Base-by-base conservation (phyloP, 169 alveolate species). In the Babesia ovis region DNA sequence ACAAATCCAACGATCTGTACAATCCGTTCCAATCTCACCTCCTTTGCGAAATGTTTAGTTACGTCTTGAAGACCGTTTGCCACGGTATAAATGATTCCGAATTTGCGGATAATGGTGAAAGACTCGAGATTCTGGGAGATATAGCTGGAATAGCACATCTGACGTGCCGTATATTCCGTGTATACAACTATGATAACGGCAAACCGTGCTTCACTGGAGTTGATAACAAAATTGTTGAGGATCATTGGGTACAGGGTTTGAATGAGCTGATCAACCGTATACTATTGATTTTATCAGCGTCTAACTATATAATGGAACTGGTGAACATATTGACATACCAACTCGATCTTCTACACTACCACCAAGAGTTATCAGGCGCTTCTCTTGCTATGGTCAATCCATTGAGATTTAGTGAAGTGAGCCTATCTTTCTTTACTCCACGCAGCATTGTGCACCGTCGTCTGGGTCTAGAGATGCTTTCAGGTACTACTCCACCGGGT, bases 1-100 rank as follows among this genome's bases (percentile, higher is more conserved):
- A 31, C 31, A 45, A 50, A 22, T 8, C 61, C 9, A 22, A 8
- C 34, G 51, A 64, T 16, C 35, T 54, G 27, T 68, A 68, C 57
- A 54, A 45, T 23, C 69, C 79, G 14, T 68, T 68, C 79, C 79
- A 68, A 50, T 4, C 79, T 4, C 22, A 31, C 59, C 46, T 68
- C 29, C 58, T 68, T 3, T 68, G 79, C 35, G 79, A 68, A 8
- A 2, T 68, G 57, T 35, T 68, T 35, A 22, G 41, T 16, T 68
- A 37, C 32, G 68, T 25, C 22, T 1, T 68, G 59, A 68, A 68
- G 42, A 32, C 20, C 20, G 79, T 68, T 14, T 14, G 37, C 20
- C 23, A 27, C 8, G 48, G 59, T 18, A 5, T 68, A 8, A 46
- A 29, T 8, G 79, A 68, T 12, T 57, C 14, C 14, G 70, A 68